Percentiles rank a stretch among this genome's conserved stretches.
Evolutionary conservation across 2,329 filamentous ascomycete species (phyloP).

Genomic region (Colletotrichum sp.): DNA sequence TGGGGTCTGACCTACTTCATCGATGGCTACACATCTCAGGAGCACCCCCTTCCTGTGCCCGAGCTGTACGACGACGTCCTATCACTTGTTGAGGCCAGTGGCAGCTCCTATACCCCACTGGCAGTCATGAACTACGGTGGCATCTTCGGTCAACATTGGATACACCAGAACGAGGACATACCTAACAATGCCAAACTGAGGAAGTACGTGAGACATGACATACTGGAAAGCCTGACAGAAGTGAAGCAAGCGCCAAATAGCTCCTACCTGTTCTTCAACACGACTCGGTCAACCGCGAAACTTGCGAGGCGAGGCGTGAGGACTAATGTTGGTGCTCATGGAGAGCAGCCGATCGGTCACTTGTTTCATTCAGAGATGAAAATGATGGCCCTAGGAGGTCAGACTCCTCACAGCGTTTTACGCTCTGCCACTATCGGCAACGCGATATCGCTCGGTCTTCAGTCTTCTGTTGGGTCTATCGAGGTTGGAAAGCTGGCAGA

Average conservation of each 20-base stretch:
- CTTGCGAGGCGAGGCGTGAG: not conserved
- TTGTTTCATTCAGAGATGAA: not conserved
- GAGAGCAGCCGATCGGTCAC: not conserved
- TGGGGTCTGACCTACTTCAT: not conserved
- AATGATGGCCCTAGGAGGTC: not conserved
- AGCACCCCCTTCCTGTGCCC: not conserved
- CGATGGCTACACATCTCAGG: not conserved
- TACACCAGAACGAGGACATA: not conserved
- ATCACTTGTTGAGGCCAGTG: not conserved
- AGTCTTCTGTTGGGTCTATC: not conserved
- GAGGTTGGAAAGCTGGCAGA: not conserved
- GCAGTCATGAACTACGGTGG: not conserved
- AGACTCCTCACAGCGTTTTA: not conserved
- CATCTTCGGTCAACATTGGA: not conserved
- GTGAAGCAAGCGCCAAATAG: not conserved
- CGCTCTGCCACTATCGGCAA: not conserved
- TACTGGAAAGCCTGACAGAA: not conserved
- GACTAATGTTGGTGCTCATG: not conserved
- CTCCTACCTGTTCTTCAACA: not conserved
- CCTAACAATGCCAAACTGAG: not conserved
- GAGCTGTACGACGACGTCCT: not conserved
- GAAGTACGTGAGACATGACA: not conserved
- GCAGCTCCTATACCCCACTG: not conserved
- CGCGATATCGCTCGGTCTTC: not conserved
- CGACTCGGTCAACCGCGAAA: not conserved